These are phyloP conservation scores for Eremochloa ophiuroides DNA, from an alignment of 176 grass and related monocot species.

Conservation along the genomic window DNA sequence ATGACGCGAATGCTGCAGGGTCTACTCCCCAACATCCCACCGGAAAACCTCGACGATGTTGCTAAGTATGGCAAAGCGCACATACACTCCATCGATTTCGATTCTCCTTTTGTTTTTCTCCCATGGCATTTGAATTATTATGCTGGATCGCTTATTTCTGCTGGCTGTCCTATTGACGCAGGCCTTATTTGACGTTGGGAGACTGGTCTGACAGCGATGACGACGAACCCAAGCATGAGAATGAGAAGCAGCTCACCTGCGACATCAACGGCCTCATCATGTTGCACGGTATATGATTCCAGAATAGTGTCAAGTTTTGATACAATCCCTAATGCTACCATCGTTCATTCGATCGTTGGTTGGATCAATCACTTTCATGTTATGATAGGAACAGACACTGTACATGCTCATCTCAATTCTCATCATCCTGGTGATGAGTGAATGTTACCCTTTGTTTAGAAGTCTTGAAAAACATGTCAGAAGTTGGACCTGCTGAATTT, in stretches of 20 bases:
- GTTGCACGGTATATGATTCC: not conserved
- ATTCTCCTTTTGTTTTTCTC: not conserved
- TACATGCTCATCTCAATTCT: too few relatives aligned
- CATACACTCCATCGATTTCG: too few relatives aligned
- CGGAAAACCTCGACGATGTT: not conserved
- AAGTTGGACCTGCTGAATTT: too few relatives aligned
- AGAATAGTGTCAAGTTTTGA: too few relatives aligned
- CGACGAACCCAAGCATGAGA: not conserved
- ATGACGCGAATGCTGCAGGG: conserved; percentile 17
- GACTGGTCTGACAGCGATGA: not conserved
- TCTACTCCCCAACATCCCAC: not conserved
- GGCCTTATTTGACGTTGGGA: conserved; percentile 2
- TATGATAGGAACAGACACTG: too few relatives aligned
- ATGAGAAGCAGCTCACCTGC: not conserved
- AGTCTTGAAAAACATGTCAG: too few relatives aligned
- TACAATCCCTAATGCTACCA: not conserved
- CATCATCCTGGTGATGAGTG: too few relatives aligned
- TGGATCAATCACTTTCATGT: too few relatives aligned
- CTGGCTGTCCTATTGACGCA: not conserved
- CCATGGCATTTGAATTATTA: not conserved
- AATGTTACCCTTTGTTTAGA: too few relatives aligned
- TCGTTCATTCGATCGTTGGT: too few relatives aligned
- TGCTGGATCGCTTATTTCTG: not conserved
- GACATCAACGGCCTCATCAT: not conserved
- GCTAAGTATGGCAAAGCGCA: not conserved